Evolutionary conservation across 2,329 filamentous ascomycete species (phyloP), one percentile per base, ranked within the genome.

Genomic region (Epicoccum sorghinum): DNA sequence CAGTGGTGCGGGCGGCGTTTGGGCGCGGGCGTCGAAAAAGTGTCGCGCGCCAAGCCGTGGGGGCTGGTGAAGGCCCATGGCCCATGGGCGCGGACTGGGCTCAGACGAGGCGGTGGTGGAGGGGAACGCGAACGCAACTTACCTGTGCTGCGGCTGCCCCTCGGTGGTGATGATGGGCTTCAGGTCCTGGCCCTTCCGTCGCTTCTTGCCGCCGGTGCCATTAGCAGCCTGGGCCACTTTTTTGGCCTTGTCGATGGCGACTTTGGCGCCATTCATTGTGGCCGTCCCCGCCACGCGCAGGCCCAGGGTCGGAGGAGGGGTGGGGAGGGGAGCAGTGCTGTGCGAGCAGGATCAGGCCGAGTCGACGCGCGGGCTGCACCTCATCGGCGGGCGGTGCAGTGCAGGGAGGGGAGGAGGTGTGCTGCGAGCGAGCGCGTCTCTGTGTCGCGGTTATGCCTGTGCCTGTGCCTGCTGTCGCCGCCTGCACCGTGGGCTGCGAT

Each of bases 131-230:
- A 9, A 29, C 27, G 18, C 18, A 8, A 51, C 49, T 52, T 42
- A 52, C 49, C 29, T 40, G 42, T 52, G 23, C 48, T 18, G 76
- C 77, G 67, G 75, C 77, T 79, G 75, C 74, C 78, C 67, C 67
- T 90, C 87, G 55, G 83, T 89, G 36, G 88, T 91, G 75, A 91
- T 88, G 70, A 91, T 90, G 67, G 89, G 89, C 77, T 90, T 89
- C 63, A 90, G 78, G 60, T 81, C 79, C 48, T 82, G 83, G 37
- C 88, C 86, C 82, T 91, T 91, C 80, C 88, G 87, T 70, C 87
- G 83, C 82, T 91, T 91, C 82, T 89, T 90, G 60, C 79, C 81
- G 67, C 79, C 80, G 72, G 80, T 84, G 56, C 77, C 78, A 75
- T 80, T 80, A 33, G 32, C 32, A 12, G 80, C 82, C 77, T 83